These are phyloP conservation scores for Diaporthe vexans DNA, from an alignment of 2,329 filamentous ascomycete species.

Conservation along the genomic window DNA sequence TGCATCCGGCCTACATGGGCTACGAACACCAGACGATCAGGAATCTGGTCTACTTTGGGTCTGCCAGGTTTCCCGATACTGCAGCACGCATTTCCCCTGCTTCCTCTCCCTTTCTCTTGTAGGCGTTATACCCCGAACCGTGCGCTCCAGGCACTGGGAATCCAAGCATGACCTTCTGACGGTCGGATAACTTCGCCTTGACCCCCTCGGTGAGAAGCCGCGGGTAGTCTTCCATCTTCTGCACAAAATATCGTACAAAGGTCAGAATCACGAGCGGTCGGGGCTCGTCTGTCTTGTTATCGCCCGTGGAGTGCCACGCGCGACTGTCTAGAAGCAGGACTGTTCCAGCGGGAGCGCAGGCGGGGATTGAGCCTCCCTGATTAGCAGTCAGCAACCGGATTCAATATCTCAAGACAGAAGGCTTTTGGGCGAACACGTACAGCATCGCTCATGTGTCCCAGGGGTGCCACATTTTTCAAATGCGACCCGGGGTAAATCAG, in stretches of 20 bases:
- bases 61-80: slow-evolving; percentile 8
- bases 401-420: neutral
- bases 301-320: slow-evolving; percentile 25
- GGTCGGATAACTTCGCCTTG: slow-evolving; percentile 20
- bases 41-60: neutral
- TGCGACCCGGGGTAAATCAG: slow-evolving; percentile 20
- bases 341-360: slow-evolving; percentile 17
- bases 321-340: slow-evolving; percentile 21
- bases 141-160: slow-evolving; percentile 11
- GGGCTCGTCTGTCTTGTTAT: slow-evolving; percentile 17
- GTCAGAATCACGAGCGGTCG: slow-evolving; percentile 16
- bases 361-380: slow-evolving; percentile 21
- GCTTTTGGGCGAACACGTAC: neutral
- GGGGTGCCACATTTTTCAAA: slow-evolving; percentile 16
- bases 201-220: slow-evolving; percentile 2
- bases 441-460: slow-evolving; percentile 20
- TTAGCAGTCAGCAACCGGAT: neutral
- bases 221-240: slow-evolving; percentile 27
- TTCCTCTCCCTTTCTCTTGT: slow-evolving; percentile 21
- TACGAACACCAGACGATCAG: neutral
- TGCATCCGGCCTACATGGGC: neutral
- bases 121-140: slow-evolving; percentile 27
- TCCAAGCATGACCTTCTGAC: slow-evolving; percentile 8
- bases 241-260: slow-evolving; percentile 10
- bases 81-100: neutral